Conservation (phyloP, 1,284 basidiomycete genomes). For the Ustilago trichophora region DNA sequence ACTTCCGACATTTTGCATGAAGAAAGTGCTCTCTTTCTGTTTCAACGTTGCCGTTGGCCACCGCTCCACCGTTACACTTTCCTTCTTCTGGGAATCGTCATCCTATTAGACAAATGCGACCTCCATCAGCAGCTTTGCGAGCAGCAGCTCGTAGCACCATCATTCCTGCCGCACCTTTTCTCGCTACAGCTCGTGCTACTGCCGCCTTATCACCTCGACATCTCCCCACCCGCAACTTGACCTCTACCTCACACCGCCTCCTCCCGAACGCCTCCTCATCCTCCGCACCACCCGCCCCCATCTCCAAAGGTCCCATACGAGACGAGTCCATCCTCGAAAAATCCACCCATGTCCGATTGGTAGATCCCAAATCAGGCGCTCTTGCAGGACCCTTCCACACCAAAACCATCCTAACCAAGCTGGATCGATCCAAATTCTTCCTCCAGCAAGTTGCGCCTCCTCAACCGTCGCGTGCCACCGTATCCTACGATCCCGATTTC, state of each 20-base stretch:
- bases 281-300: neutral
- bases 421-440: slow-evolving; percentile 52
- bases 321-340: slow-evolving; percentile 39
- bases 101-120: slow-evolving; percentile 6
- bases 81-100: too few species aligned
- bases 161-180: neutral
- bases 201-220: neutral
- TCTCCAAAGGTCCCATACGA: slow-evolving; percentile 12
- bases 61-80: too few species aligned
- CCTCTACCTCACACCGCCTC: neutral
- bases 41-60: too few species aligned
- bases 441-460: slow-evolving; percentile 54
- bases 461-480: slow-evolving; percentile 9
- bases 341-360: slow-evolving; percentile 41
- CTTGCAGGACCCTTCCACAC: slow-evolving; percentile 49
- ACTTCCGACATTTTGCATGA: too few species aligned
- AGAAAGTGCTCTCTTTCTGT: too few species aligned
- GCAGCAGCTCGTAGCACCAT: neutral
- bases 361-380: slow-evolving; percentile 54
- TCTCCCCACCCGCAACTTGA: neutral
- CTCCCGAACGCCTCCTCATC: neutral
- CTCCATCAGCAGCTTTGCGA: slow-evolving; percentile 1
- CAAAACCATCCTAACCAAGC: slow-evolving; percentile 42
- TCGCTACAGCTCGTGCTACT: neutral
- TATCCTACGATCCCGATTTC: slow-evolving; percentile 10